phyloP scores from a whole-genome alignment of 2,329 filamentous ascomycete genomes.

The Fusarium heterosporum region DNA sequence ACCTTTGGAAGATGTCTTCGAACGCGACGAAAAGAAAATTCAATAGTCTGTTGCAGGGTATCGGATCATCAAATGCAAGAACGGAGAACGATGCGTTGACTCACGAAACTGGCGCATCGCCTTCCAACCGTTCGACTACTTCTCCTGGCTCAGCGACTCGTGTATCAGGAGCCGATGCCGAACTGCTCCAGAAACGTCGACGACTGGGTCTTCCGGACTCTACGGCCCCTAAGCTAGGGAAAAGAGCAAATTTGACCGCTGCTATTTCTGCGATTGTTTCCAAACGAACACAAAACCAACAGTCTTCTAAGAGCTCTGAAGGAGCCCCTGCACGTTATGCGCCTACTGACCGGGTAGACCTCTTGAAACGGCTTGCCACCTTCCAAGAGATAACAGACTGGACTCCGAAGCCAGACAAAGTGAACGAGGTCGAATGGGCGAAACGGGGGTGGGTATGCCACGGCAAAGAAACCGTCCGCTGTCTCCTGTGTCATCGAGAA shows the following conservation, averaged over 20 bases:
- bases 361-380: slow-evolving; percentile 83
- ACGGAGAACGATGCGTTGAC: slow-evolving; percentile 9
- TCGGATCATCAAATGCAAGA: slow-evolving; percentile 60
- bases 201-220: slow-evolving; percentile 60
- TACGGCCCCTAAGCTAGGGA: slow-evolving; percentile 50
- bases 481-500: slow-evolving; percentile 85
- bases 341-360: slow-evolving; percentile 85
- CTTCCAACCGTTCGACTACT: slow-evolving; percentile 23
- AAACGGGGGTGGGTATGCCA: slow-evolving; percentile 92
- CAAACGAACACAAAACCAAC: slow-evolving; percentile 39
- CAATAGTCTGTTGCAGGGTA: slow-evolving; percentile 77
- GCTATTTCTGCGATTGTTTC: slow-evolving; percentile 45
- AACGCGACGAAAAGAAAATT: slow-evolving; percentile 88
- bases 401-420: slow-evolving; percentile 88
- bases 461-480: slow-evolving; percentile 84
- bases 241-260: slow-evolving; percentile 36
- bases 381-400: slow-evolving; percentile 93
- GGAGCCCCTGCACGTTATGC: slow-evolving; percentile 75
- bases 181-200: slow-evolving; percentile 65
- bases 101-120: slow-evolving; percentile 17
- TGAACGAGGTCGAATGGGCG: slow-evolving; percentile 94
- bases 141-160: slow-evolving; percentile 24
- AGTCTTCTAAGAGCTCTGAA: slow-evolving; percentile 36
- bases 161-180: slow-evolving; percentile 49
- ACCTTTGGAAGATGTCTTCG: slow-evolving; percentile 58